Conservation (phyloP, 148 eudicot species). For the Dysphania ambrosioides region DNA sequence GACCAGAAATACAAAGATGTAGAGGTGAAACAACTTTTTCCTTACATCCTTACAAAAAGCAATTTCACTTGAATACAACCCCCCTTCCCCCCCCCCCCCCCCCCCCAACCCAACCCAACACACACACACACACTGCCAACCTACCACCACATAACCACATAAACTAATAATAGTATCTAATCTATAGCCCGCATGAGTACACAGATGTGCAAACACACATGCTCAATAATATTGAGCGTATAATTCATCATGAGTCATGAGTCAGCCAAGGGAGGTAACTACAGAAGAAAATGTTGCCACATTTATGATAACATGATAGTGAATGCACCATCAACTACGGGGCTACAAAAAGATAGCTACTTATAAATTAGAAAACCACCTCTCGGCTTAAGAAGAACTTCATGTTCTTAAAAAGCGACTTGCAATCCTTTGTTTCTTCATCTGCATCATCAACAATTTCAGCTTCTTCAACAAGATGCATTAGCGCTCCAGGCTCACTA, state of each 20-base stretch:
- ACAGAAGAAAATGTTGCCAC: not conserved
- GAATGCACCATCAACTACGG: not conserved
- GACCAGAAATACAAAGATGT: not conserved
- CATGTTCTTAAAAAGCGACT: slow-evolving; percentile 63
- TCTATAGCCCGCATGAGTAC: too few relatives aligned
- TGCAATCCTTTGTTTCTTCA: slow-evolving; percentile 73
- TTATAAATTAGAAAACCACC: slow-evolving; percentile 32
- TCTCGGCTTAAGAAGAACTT: slow-evolving; percentile 88
- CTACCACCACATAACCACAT: too few relatives aligned
- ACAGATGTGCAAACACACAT: not conserved
- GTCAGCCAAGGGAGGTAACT: not conserved
- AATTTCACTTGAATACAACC: too few relatives aligned
- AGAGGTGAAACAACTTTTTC: too few relatives aligned
- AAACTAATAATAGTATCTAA: too few relatives aligned
- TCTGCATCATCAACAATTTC: slow-evolving; percentile 64
- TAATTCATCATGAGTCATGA: not conserved
- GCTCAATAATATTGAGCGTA: not conserved
- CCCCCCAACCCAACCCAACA: too few relatives aligned
- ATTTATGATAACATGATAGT: not conserved
- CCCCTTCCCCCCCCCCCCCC: too few relatives aligned
- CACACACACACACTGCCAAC: too few relatives aligned
- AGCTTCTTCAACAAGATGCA: slow-evolving; percentile 74
- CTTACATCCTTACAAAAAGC: too few relatives aligned
- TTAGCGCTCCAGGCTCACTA: slow-evolving; percentile 73
- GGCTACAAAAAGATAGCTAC: not conserved